Percentiles rank a stretch among this genome's conserved stretches.
phyloP scores from a whole-genome alignment of 2,329 filamentous ascomycete species.

The Colletotrichum gigasporum region DNA sequence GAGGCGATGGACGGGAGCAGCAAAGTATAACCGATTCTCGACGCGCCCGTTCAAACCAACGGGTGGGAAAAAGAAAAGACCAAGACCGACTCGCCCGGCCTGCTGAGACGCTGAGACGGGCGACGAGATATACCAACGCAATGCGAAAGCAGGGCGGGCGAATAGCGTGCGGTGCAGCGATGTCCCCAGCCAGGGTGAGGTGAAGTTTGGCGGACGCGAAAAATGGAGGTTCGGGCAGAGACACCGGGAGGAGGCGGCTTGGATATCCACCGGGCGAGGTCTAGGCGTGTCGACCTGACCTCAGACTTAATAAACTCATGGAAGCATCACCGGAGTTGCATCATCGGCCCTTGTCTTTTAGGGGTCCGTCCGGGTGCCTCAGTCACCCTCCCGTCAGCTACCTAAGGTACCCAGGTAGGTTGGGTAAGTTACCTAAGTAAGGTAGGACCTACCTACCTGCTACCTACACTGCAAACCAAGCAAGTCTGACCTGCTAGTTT shows the following conservation, averaged over 20 bases:
- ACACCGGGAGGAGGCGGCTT: neutral
- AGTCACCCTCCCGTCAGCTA: neutral
- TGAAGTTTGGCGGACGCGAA: neutral
- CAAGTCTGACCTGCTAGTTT: neutral
- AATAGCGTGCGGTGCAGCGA: neutral
- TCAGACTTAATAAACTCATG: constrained; percentile 10
- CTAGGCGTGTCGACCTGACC: constrained; percentile 14
- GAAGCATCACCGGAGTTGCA: constrained; percentile 8
- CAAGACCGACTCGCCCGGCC: no score
- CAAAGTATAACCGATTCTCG: neutral
- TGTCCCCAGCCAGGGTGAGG: neutral
- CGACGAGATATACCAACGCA: neutral
- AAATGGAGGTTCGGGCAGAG: neutral
- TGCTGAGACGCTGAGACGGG: no score
- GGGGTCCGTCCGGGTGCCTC: constrained; percentile 2
- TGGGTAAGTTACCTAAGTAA: no score
- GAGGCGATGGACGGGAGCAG: neutral
- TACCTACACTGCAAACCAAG: neutral
- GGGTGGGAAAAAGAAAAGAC: neutral
- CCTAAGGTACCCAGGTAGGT: no score
- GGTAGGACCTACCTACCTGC: no score
- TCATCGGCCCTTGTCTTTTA: neutral
- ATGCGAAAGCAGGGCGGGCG: constrained; percentile 10
- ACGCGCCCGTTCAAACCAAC: neutral
- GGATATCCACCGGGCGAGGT: constrained; percentile 7